A percentile compares a stretch with the other conserved stretches of the same genome.
These are phyloP conservation scores for Ascochyta clinopodiicola DNA, from an alignment of 2,329 filamentous ascomycete species.

Conservation along the genomic window DNA sequence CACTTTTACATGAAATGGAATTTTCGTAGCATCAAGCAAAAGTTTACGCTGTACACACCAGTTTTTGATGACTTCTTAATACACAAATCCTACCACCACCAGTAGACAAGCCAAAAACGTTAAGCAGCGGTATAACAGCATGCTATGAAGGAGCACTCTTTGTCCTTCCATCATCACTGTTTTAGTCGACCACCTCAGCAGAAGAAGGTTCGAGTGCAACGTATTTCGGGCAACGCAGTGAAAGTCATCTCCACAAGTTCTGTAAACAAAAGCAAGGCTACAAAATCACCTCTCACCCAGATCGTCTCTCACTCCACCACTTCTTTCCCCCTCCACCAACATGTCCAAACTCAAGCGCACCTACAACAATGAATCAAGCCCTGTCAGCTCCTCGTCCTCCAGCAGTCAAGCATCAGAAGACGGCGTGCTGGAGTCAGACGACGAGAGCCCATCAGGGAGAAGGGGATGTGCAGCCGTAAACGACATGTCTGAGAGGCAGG, in stretches of 20 bases:
- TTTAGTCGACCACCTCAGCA: too few relatives aligned
- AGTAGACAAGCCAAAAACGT: too few relatives aligned
- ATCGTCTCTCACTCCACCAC: background rate
- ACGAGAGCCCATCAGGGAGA: background rate
- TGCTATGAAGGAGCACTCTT: too few relatives aligned
- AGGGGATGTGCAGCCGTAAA: conserved; percentile 18
- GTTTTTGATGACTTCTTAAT: too few relatives aligned
- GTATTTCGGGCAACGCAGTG: too few relatives aligned
- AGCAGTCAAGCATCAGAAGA: background rate
- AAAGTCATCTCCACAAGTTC: too few relatives aligned
- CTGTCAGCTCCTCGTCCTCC: background rate
- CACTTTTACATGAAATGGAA: too few relatives aligned
- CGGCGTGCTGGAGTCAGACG: background rate
- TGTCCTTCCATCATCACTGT: too few relatives aligned
- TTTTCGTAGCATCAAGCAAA: background rate
- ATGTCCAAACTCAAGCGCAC: background rate
- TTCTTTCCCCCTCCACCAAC: background rate
- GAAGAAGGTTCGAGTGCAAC: too few relatives aligned
- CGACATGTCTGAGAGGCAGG: conserved; percentile 45
- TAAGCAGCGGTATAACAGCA: too few relatives aligned
- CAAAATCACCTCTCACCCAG: background rate
- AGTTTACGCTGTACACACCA: background rate
- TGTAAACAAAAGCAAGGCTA: too few relatives aligned
- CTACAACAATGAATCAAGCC: background rate
- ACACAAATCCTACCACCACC: too few relatives aligned